Percentiles rank a stretch among this genome's conserved stretches.
These are phyloP conservation scores for Cryptosporidium xiaoi DNA, from an alignment of 169 alveolate species.

Conservation along the genomic window DNA sequence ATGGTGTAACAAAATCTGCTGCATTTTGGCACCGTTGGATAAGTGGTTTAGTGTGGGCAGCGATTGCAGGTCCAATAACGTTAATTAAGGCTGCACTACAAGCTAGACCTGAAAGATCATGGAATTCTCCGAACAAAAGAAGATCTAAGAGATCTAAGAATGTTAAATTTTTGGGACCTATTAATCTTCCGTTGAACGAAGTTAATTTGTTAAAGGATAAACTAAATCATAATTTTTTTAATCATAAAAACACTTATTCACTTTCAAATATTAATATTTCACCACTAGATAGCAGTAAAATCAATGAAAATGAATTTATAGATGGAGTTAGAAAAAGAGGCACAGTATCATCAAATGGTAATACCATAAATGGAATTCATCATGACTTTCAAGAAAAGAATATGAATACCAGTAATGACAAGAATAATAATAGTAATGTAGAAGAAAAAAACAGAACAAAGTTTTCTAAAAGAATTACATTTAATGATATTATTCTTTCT, in stretches of 20 bases:
- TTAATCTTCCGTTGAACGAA: constrained; percentile 26
- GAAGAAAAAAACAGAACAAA: constrained; percentile 1
- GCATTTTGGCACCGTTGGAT: constrained; percentile 70
- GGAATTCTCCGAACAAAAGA: constrained; percentile 43
- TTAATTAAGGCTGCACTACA: constrained; percentile 43
- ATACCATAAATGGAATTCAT: background rate
- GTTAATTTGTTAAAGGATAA: constrained; percentile 38
- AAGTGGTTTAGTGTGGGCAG: constrained; percentile 67
- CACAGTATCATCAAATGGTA: background rate
- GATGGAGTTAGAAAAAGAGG: background rate
- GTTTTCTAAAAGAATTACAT: constrained; percentile 70
- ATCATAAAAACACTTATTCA: background rate
- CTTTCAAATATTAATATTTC: background rate
- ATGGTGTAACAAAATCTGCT: constrained; percentile 61
- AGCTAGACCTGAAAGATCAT: constrained; percentile 66
- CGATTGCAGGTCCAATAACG: constrained; percentile 67
- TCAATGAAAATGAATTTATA: background rate
- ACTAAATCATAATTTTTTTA: constrained; percentile 5
- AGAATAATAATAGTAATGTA: background rate
- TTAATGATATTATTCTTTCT: constrained; percentile 60
- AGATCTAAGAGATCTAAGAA: constrained; percentile 53
- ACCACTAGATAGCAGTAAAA: too few species aligned
- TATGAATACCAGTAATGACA: background rate
- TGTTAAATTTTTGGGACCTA: constrained; percentile 39
- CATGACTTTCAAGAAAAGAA: background rate